Percentiles rank a stretch among this genome's conserved stretches.
These are phyloP conservation scores for Blastobotrys parvus DNA, from an alignment of 805 yeast species.

Conservation along the genomic window DNA sequence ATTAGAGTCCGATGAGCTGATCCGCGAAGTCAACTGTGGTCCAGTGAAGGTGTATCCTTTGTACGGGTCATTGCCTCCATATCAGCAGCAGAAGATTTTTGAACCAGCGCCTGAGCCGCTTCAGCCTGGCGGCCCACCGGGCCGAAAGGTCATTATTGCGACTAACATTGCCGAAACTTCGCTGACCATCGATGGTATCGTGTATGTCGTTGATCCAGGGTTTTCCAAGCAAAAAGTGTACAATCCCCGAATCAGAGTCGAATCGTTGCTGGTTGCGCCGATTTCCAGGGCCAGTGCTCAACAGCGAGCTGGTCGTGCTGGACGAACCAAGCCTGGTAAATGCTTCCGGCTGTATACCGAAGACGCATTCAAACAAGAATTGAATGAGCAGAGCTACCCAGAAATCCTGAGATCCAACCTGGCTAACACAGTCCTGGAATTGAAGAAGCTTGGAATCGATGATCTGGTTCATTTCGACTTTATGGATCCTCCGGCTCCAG, in stretches of 20 bases:
- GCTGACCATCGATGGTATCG: conserved; percentile 88
- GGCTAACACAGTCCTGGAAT: conserved; percentile 83
- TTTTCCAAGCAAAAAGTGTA: conserved; percentile 85
- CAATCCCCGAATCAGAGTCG: conserved; percentile 87
- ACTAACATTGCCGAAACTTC: conserved; percentile 98
- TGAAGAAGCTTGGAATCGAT: conserved; percentile 89
- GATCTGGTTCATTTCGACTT: conserved; percentile 96
- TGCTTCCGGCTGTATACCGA: conserved; percentile 94
- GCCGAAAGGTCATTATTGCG: conserved; percentile 84
- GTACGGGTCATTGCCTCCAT: conserved; percentile 94
- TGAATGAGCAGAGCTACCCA: conserved; percentile 92
- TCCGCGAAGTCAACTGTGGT: conserved; percentile 85
- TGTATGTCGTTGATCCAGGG: conserved; percentile 90
- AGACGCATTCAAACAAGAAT: conserved; percentile 89
- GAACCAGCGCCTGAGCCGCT: conserved; percentile 79
- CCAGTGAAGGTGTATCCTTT: conserved; percentile 85
- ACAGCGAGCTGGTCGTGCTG: conserved; percentile 95
- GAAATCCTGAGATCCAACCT: conserved; percentile 88
- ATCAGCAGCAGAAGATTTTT: conserved; percentile 88
- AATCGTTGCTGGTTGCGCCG: conserved; percentile 70
- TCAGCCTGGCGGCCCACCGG: conserved; percentile 84
- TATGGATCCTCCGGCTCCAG: conserved; percentile 99
- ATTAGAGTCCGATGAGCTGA: conserved; percentile 79
- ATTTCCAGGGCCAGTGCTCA: conserved; percentile 94
- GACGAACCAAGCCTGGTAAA: conserved; percentile 93